Evolutionary conservation across 768 basidiomycete species (phyloP).

Genomic region (Rickenella mellea): DNA sequence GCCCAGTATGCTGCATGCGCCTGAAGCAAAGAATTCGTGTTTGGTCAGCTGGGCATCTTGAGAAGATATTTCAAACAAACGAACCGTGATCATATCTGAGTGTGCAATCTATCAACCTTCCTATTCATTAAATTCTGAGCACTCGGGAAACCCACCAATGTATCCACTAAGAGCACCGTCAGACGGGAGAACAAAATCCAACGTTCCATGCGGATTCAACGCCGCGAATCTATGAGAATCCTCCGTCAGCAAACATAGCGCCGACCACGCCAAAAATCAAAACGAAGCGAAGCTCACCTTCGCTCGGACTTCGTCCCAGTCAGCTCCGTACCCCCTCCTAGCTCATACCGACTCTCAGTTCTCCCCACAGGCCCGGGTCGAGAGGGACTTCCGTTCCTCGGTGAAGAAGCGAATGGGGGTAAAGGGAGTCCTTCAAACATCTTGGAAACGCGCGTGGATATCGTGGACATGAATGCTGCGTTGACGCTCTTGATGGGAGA

Average conservation of each 20-base stretch:
- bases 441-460: slow-evolving; percentile 19
- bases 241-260: neutral
- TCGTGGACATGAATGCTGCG: slow-evolving; percentile 17
- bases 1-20: slow-evolving; percentile 30
- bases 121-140: slow-evolving; percentile 6
- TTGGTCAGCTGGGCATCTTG: neutral
- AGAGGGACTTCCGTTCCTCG: neutral
- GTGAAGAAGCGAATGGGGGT: slow-evolving; percentile 1
- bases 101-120: neutral
- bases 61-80: slow-evolving; percentile 2
- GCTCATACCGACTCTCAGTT: slow-evolving; percentile 4
- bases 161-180: slow-evolving; percentile 29
- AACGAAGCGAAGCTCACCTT: slow-evolving; percentile 6
- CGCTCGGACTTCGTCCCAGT: slow-evolving; percentile 14
- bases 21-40: slow-evolving; percentile 13
- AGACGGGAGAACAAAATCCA: slow-evolving; percentile 30
- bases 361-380: neutral
- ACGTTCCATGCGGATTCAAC: slow-evolving; percentile 32
- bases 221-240: slow-evolving; percentile 24
- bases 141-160: slow-evolving; percentile 14
- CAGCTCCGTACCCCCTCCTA: slow-evolving; percentile 8
- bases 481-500: slow-evolving; percentile 21
- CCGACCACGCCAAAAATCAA: neutral
- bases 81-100: slow-evolving; percentile 13
- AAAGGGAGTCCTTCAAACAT: slow-evolving; percentile 13